Evolutionary conservation across 371 early-diverging fungal species (phyloP).

Genomic region (Funneliformis caledonium): DNA sequence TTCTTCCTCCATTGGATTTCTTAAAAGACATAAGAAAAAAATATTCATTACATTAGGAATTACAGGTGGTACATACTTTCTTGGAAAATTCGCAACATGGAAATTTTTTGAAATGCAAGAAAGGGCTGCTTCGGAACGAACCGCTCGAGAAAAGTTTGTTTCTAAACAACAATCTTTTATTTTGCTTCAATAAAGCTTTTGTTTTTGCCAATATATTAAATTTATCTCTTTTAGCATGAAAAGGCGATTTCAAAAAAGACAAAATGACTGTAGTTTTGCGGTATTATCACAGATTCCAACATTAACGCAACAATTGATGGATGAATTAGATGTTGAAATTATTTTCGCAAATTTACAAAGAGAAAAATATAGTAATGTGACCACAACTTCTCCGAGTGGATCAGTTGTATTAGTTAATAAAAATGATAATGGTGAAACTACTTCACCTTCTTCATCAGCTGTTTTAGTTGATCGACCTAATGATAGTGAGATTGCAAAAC

Average conservation of each 20-base stretch:
- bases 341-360: constrained; percentile 72
- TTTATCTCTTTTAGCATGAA: constrained; percentile 59
- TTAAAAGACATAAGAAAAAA: not conserved
- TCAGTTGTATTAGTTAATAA: constrained; percentile 28
- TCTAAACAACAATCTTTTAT: not conserved
- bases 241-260: constrained; percentile 92
- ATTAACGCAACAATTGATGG: constrained; percentile 75
- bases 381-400: not conserved
- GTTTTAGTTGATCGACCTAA: constrained; percentile 27
- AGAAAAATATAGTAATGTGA: constrained; percentile 36
- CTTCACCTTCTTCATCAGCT: constrained; percentile 8
- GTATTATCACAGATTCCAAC: constrained; percentile 80
- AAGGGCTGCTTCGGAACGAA: constrained; percentile 60
- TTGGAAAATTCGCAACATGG: constrained; percentile 62
- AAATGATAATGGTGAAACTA: constrained; percentile 26
- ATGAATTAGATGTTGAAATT: constrained; percentile 78
- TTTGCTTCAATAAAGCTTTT: not conserved
- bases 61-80: constrained; percentile 73
- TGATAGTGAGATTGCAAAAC: not conserved
- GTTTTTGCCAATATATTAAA: not conserved
- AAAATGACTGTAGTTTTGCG: constrained; percentile 86
- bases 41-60: constrained; percentile 58
- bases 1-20: not conserved
- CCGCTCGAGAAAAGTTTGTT: constrained; percentile 79
- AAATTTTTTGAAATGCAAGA: constrained; percentile 77